A percentile compares a stretch with the other conserved stretches of the same genome.
Evolutionary conservation across 2,329 filamentous ascomycete species (phyloP).

Genomic region (Epicoccum nigrum): DNA sequence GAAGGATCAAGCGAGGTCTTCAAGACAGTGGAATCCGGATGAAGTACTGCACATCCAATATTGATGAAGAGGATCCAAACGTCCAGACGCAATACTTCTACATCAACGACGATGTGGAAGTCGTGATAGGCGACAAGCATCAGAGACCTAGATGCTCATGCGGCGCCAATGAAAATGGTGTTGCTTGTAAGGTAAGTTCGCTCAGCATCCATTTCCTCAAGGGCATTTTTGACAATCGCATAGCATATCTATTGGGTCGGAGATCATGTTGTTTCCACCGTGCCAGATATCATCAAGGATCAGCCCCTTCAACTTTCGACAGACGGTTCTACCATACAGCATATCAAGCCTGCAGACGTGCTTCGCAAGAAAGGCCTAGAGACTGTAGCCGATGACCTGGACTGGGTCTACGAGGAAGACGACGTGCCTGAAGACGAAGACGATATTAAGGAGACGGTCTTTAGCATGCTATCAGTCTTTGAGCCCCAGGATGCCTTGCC

Average conservation of each 20-base stretch:
- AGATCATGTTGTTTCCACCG: slow-evolving; percentile 41
- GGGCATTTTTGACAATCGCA: slow-evolving; percentile 6
- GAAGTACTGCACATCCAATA: slow-evolving; percentile 41
- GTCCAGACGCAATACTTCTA: slow-evolving; percentile 41
- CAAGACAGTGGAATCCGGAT: slow-evolving; percentile 44
- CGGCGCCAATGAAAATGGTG: slow-evolving; percentile 40
- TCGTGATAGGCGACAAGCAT: slow-evolving; percentile 39
- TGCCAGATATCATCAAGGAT: slow-evolving; percentile 27
- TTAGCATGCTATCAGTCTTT: slow-evolving; percentile 46
- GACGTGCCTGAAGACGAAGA: slow-evolving; percentile 33
- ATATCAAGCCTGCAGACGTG: slow-evolving; percentile 38
- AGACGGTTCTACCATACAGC: slow-evolving; percentile 43
- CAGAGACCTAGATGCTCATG: slow-evolving; percentile 42
- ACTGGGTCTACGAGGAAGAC: slow-evolving; percentile 42
- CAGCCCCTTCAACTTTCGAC: slow-evolving; percentile 37
- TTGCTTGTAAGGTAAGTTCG: slow-evolving; percentile 44
- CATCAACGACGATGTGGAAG: slow-evolving; percentile 45
- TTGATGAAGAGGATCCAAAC: slow-evolving; percentile 28
- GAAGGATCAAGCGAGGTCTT: slow-evolving; percentile 39
- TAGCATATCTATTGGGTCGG: slow-evolving; percentile 50
- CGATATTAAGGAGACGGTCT: slow-evolving; percentile 40
- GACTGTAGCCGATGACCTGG: slow-evolving; percentile 33
- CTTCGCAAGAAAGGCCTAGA: slow-evolving; percentile 35
- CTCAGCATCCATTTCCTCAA: no score
- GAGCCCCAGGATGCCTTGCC: slow-evolving; percentile 45